Conservation (phyloP, 2,329 filamentous ascomycete species). For the Aspergillus amoenus region DNA sequence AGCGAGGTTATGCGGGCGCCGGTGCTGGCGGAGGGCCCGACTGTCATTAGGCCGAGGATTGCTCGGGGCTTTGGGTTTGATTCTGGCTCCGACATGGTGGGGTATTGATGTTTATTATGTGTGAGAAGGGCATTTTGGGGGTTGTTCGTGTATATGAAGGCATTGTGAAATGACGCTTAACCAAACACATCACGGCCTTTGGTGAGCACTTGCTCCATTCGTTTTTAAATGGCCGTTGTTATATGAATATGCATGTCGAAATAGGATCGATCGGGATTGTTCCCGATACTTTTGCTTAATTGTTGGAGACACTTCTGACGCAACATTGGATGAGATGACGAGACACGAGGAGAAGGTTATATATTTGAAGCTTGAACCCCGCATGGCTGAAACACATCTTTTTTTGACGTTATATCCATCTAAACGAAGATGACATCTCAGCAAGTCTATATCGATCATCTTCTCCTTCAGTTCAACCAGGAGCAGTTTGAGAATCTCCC, state of each 20-base stretch:
- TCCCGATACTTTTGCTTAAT: background rate
- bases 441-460: constrained; percentile 13
- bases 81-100: background rate
- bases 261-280: too few relatives aligned
- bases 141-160: background rate
- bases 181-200: background rate
- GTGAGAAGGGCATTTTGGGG: background rate
- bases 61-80: background rate
- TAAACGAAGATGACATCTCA: constrained; percentile 3
- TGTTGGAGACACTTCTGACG: background rate
- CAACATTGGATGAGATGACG: background rate
- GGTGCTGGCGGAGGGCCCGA: constrained; percentile 1
- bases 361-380: background rate
- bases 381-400: background rate
- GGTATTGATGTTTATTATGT: background rate
- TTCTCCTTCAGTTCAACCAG: constrained; percentile 11
- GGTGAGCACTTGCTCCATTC: too few relatives aligned
- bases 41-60: constrained; percentile 9
- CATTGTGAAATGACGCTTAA: background rate
- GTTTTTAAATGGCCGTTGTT: too few relatives aligned
- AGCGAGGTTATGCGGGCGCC: constrained; percentile 11
- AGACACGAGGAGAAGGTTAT: background rate
- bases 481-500: constrained; percentile 9
- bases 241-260: too few relatives aligned
- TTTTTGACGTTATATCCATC: background rate